A percentile compares a stretch with the other conserved stretches of the same genome.
These are phyloP conservation scores for Trichoderma asperelloides DNA, from an alignment of 495 filamentous ascomycete genomes.

Conservation along the genomic window DNA sequence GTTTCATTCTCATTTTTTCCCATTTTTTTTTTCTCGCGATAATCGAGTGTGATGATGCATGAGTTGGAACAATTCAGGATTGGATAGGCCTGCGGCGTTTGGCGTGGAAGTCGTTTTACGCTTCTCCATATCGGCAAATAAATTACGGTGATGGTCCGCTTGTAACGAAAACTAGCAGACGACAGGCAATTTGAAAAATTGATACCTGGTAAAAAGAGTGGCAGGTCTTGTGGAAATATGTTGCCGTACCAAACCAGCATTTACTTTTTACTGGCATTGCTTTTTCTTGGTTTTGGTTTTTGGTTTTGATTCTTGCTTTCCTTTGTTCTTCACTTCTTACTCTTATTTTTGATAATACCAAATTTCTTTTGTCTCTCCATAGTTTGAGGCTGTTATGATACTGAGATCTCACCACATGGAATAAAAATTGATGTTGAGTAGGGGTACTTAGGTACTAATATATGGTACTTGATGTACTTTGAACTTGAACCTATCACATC, in stretches of 20 bases:
- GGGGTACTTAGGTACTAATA: too few species aligned
- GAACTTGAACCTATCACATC: neutral
- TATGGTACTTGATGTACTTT: too few species aligned
- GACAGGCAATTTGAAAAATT: neutral
- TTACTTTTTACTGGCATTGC: neutral
- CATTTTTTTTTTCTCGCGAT: neutral
- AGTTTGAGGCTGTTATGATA: too few species aligned
- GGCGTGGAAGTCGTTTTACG: slow-evolving; percentile 7
- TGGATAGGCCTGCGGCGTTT: slow-evolving; percentile 8
- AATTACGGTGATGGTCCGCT: neutral
- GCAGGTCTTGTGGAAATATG: neutral
- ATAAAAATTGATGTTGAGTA: neutral
- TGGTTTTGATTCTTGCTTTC: neutral
- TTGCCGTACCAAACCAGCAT: slow-evolving; percentile 2
- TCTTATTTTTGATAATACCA: neutral
- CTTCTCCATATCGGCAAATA: slow-evolving; percentile 7
- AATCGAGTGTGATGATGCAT: slow-evolving; percentile 6
- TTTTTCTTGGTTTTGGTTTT: neutral
- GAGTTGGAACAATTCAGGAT: slow-evolving; percentile 3
- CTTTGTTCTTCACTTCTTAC: too few species aligned
- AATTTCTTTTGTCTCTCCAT: neutral
- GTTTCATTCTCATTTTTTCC: neutral
- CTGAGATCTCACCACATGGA: neutral
- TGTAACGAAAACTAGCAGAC: slow-evolving; percentile 5
- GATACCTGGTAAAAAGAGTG: slow-evolving; percentile 5